phyloP scores from a whole-genome alignment of 129 eudicot species.

The Calendula officinalis region DNA sequence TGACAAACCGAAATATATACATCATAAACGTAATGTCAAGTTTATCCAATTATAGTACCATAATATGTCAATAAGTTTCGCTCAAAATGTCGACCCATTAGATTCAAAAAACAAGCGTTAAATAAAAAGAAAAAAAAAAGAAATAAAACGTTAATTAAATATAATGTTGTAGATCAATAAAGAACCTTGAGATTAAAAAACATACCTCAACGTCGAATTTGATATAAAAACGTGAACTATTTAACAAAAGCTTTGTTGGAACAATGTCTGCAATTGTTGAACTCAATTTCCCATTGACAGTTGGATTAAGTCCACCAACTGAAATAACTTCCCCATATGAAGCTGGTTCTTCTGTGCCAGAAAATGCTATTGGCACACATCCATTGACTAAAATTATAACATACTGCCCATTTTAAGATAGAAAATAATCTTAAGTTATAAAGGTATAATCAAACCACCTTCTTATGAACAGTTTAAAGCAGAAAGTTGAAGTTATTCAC shows the following conservation, averaged over 20 bases:
- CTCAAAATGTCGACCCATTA: conserved; percentile 81
- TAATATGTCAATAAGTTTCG: conserved; percentile 14
- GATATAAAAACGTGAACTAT: conserved; percentile 69
- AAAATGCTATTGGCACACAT: conserved; percentile 76
- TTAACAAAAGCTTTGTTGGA: conserved; percentile 69
- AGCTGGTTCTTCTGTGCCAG: conserved; percentile 90
- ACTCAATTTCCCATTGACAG: conserved; percentile 78
- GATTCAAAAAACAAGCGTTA: conserved; percentile 75
- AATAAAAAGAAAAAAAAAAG: conserved; percentile 11
- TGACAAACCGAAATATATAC: no score
- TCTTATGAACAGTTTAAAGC: neutral
- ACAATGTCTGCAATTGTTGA: conserved; percentile 81
- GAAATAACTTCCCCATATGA: conserved; percentile 88
- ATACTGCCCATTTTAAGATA: conserved; percentile 37
- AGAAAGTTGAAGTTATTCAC: neutral
- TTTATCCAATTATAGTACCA: conserved; percentile 15
- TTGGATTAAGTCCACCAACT: conserved; percentile 74
- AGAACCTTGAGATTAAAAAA: neutral
- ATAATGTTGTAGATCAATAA: neutral
- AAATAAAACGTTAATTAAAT: neutral
- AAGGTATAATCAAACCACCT: no score
- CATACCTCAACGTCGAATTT: conserved; percentile 76
- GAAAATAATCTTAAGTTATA: neutral
- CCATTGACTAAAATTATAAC: conserved; percentile 86
- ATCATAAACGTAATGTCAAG: neutral